Conservation (phyloP, 495 filamentous ascomycete genomes). For the Xylaria intraflava region DNA sequence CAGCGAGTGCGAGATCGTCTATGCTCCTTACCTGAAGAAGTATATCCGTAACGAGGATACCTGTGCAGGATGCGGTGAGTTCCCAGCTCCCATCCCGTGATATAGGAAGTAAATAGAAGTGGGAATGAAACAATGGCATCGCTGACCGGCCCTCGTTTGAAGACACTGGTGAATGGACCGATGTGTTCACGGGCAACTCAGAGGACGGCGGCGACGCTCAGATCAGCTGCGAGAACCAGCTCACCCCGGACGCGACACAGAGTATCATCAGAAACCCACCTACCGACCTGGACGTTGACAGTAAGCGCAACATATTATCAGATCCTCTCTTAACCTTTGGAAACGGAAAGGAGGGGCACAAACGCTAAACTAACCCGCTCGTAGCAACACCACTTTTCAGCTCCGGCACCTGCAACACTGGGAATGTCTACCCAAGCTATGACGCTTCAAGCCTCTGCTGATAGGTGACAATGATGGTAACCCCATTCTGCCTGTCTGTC, state of each 20-base stretch:
- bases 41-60: constrained; percentile 30
- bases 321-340: neutral
- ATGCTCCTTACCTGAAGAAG: constrained; percentile 37
- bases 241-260: constrained; percentile 22
- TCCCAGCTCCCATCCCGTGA: neutral
- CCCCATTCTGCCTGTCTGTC: neutral
- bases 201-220: constrained; percentile 23
- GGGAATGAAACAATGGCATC: neutral
- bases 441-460: constrained; percentile 5
- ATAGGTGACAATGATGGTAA: neutral
- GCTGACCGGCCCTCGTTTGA: neutral
- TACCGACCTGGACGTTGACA: constrained; percentile 12
- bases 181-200: constrained; percentile 26
- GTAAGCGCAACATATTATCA: constrained; percentile 8
- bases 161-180: constrained; percentile 10
- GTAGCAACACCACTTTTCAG: constrained; percentile 18
- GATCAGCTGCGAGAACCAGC: constrained; percentile 31
- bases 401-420: constrained; percentile 15
- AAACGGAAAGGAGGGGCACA: neutral
- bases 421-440: constrained; percentile 10
- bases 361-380: neutral
- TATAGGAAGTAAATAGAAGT: neutral
- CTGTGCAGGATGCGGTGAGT: constrained; percentile 18
- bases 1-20: constrained; percentile 40
- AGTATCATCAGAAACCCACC: constrained; percentile 14